phyloP scores from a whole-genome alignment of 805 yeast species.

The Hanseniaspora pseudoguilliermondii region DNA sequence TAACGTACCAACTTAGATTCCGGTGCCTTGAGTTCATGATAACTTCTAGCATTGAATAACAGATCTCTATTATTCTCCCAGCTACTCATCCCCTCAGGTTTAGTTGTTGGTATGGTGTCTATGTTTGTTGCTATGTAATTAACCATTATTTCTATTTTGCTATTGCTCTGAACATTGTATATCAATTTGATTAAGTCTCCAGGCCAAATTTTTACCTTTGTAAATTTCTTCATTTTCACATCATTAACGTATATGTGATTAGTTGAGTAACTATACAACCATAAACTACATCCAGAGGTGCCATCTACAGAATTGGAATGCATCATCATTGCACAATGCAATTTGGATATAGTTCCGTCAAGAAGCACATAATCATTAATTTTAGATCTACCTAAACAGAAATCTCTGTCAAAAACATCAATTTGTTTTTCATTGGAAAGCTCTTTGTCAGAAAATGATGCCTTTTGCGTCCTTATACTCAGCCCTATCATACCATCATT shows the following conservation, averaged over 20 bases:
- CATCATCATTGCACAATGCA: constrained; percentile 53
- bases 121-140: not conserved
- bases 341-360: constrained; percentile 70
- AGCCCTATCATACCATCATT: not conserved
- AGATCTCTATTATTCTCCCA: not conserved
- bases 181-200: constrained; percentile 59
- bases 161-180: constrained; percentile 34
- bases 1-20: not conserved
- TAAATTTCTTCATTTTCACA: constrained; percentile 44
- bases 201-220: constrained; percentile 46
- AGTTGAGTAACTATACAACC: constrained; percentile 70
- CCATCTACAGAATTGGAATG: constrained; percentile 34
- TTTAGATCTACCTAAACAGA: constrained; percentile 61
- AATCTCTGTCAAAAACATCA: constrained; percentile 17
- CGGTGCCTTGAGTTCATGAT: not conserved
- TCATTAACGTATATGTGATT: constrained; percentile 68
- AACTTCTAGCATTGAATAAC: not conserved
- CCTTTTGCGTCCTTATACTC: not conserved
- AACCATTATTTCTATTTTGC: not conserved
- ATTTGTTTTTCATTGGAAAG: not conserved
- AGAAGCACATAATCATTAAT: constrained; percentile 47
- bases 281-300: constrained; percentile 55
- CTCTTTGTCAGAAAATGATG: not conserved
- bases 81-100: not conserved
- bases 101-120: not conserved